A percentile compares a stretch with the other conserved stretches of the same genome.
Evolutionary conservation across 441 rosid genomes (phyloP).

Genomic region (Adansonia grandidieri): DNA sequence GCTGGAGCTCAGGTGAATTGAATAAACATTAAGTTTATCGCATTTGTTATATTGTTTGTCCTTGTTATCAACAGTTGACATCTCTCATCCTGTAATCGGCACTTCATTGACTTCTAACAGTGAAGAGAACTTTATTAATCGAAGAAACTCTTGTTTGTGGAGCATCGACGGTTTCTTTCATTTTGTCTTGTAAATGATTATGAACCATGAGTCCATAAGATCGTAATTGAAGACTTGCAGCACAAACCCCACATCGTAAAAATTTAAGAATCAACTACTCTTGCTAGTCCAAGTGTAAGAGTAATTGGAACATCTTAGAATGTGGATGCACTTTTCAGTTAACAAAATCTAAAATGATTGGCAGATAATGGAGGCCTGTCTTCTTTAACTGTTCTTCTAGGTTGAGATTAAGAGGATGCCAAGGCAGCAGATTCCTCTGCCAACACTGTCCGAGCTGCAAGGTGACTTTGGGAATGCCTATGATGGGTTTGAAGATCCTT

Average conservation of each 20-base stretch:
- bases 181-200: neutral
- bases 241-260: neutral
- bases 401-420: slow-evolving; percentile 98
- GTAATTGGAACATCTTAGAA: neutral
- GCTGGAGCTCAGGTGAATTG: slow-evolving; percentile 62
- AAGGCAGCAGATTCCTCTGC: slow-evolving; percentile 70
- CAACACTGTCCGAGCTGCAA: slow-evolving; percentile 59
- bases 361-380: neutral
- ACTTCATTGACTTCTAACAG: neutral
- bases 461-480: slow-evolving; percentile 64
- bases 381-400: slow-evolving; percentile 40
- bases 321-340: neutral
- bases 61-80: neutral
- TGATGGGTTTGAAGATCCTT: slow-evolving; percentile 66
- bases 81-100: neutral
- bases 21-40: slow-evolving; percentile 2
- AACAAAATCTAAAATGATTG: neutral
- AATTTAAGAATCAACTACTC: neutral
- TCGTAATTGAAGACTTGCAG: neutral
- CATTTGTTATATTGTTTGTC: neutral
- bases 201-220: neutral
- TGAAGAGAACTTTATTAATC: neutral
- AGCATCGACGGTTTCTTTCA: neutral
- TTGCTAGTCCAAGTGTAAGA: neutral
- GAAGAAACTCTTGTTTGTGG: neutral